These are phyloP conservation scores for Hymenoscyphus linearis DNA, from an alignment of 2,329 filamentous ascomycete species.

Conservation along the genomic window DNA sequence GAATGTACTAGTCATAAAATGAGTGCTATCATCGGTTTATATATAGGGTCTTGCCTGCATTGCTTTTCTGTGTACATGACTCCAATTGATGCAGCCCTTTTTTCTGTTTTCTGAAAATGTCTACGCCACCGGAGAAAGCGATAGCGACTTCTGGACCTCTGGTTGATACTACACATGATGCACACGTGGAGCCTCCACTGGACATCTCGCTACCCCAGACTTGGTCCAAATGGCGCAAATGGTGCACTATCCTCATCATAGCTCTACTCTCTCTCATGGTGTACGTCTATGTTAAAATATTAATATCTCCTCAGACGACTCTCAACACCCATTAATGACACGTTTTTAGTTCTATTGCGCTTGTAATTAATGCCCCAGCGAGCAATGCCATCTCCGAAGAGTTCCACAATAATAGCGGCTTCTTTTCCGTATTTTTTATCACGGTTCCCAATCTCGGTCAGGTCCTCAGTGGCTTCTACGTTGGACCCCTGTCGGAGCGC, in stretches of 20 bases:
- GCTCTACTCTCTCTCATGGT: background rate
- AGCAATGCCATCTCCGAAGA: background rate
- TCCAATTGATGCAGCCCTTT: background rate
- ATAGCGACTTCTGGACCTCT: background rate
- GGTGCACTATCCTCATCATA: background rate
- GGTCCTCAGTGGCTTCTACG: slow-evolving; percentile 29
- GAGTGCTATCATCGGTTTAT: background rate
- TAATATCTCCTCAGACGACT: background rate
- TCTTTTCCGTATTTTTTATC: slow-evolving; percentile 58
- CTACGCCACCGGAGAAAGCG: background rate
- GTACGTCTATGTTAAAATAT: background rate
- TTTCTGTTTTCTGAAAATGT: background rate
- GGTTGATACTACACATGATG: background rate
- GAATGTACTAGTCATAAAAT: too few relatives aligned
- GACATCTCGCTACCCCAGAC: background rate
- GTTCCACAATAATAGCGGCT: background rate
- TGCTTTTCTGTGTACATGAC: background rate
- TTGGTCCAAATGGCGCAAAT: background rate
- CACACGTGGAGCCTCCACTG: background rate
- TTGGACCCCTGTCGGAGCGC: slow-evolving; percentile 41
- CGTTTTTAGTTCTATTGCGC: background rate
- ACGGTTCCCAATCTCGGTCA: slow-evolving; percentile 34
- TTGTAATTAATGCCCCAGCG: background rate
- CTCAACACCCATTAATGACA: too few relatives aligned
- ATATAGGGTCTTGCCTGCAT: background rate